Conservation (phyloP, 2,329 filamentous ascomycete genomes). For the Grosmannia huntii region DNA sequence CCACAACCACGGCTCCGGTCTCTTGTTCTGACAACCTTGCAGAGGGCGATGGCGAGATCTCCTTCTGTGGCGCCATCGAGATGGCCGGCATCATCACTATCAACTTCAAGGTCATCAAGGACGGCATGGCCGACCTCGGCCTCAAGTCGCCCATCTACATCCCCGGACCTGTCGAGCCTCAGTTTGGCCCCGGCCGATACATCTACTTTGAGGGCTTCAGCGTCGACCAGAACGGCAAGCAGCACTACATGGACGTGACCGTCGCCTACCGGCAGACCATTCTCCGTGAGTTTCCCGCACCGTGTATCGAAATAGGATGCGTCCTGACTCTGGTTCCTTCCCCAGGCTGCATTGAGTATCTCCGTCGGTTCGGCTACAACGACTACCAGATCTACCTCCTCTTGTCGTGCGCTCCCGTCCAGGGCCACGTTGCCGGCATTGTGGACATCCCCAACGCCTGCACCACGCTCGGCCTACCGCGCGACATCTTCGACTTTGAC, state of each 20-base stretch:
- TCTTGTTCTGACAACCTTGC: not conserved
- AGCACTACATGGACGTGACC: conserved; percentile 78
- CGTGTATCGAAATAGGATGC: not conserved
- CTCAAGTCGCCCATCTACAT: conserved; percentile 79
- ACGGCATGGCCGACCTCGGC: conserved; percentile 58
- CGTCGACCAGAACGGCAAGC: conserved; percentile 77
- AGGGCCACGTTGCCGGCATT: conserved; percentile 79
- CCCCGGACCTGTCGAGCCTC: conserved; percentile 76
- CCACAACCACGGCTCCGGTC: too few species aligned
- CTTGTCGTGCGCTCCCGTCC: conserved; percentile 72
- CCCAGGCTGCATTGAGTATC: conserved; percentile 62
- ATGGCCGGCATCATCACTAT: conserved; percentile 79
- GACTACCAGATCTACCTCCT: conserved; percentile 76
- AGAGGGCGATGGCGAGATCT: conserved; percentile 84
- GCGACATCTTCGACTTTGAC: conserved; percentile 94
- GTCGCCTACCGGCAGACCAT: conserved; percentile 77
- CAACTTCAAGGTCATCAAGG: conserved; percentile 79
- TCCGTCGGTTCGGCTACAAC: conserved; percentile 57
- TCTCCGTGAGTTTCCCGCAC: conserved; percentile 29
- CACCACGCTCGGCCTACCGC: conserved; percentile 75
- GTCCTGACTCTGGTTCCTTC: not conserved
- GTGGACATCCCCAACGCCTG: conserved; percentile 88
- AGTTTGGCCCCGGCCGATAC: conserved; percentile 70
- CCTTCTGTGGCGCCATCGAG: conserved; percentile 81
- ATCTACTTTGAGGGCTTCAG: conserved; percentile 85